These are phyloP conservation scores for Fraxinus sp. DNA, from an alignment of 305 asterid genomes.

Conservation along the genomic window DNA sequence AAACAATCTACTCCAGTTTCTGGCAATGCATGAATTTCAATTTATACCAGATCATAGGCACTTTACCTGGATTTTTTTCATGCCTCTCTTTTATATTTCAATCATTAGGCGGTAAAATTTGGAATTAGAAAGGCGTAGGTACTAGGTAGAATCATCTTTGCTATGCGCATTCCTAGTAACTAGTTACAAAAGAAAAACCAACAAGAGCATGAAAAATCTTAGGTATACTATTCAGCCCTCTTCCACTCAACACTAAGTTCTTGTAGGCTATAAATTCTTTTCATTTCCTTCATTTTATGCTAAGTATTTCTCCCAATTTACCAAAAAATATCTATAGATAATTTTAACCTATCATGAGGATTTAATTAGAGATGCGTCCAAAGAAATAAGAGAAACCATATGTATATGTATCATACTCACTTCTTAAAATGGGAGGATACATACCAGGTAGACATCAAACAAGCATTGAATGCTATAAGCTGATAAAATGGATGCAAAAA, in stretches of 20 bases:
- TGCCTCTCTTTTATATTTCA: not conserved
- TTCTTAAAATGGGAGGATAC: not conserved
- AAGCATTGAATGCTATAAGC: not conserved
- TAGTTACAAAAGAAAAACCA: not conserved
- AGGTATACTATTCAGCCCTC: not conserved
- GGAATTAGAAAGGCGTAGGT: not conserved
- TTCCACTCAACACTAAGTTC: not conserved
- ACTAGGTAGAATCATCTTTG: not conserved
- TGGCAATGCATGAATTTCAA: not conserved
- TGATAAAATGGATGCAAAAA: not conserved
- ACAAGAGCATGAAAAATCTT: not conserved
- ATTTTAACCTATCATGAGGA: not conserved
- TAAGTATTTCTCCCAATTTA: not conserved
- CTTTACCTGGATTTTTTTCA: not conserved
- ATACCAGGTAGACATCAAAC: not conserved
- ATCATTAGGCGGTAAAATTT: not conserved
- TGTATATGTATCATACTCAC: not conserved
- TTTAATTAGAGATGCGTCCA: not conserved
- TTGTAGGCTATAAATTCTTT: not conserved
- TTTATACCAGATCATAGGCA: not conserved
- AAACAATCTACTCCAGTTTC: constrained; percentile 16
- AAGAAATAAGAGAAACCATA: not conserved
- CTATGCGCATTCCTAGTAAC: not conserved
- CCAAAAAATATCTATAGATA: not conserved
- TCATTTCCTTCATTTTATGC: not conserved